Base-by-base conservation (phyloP, 1,284 basidiomycete genomes). In the Inonotus hispidus region DNA sequence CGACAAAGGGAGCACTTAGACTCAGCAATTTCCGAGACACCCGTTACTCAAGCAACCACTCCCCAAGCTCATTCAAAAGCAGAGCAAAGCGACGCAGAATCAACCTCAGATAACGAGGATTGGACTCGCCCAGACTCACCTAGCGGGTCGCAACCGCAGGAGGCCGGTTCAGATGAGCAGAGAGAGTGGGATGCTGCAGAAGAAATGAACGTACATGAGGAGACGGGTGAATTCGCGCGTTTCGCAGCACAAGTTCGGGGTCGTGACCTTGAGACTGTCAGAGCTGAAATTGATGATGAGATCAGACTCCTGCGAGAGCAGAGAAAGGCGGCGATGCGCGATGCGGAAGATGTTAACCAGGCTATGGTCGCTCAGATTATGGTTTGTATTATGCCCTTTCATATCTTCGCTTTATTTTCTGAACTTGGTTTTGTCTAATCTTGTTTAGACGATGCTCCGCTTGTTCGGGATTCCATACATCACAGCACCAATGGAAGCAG, bases 401-500 rank as follows among this genome's bases (percentile, higher is more conserved):
- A 13, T 43, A 23, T 25, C 25, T 27, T 23, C 46, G 23, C 45
- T 19, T 1, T 23, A 21, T 3, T 21, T 13, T 10, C 21, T 47
- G 46, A 47, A 23, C 8, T 4, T 32, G 32, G 8, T 8, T 8
- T 49, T 23, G 23, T 4, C 3, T 23, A 2, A 32, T 27, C 41
- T 41, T 1, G 35, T 50, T 38, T 62, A 90, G 87, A 84, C 85
- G 60, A 87, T 98, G 81, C 78, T 99, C 38, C 87, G 93, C 27
- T 82, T 98, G 11, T 98, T 98, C 70, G 97, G 97, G 23, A 93
- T 99, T 59, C 97, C 97, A 1, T 99, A 97, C 72, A 93, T 99
- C 67, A 98, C 95, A 1, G 97, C 97, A 2, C 97, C 97, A 0
- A 96, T 93, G 95, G 97, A 99, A 79, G 97, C 97, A 43, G 97